phyloP scores from a whole-genome alignment of 1,284 basidiomycete species.

The Amylostereum areolatum region DNA sequence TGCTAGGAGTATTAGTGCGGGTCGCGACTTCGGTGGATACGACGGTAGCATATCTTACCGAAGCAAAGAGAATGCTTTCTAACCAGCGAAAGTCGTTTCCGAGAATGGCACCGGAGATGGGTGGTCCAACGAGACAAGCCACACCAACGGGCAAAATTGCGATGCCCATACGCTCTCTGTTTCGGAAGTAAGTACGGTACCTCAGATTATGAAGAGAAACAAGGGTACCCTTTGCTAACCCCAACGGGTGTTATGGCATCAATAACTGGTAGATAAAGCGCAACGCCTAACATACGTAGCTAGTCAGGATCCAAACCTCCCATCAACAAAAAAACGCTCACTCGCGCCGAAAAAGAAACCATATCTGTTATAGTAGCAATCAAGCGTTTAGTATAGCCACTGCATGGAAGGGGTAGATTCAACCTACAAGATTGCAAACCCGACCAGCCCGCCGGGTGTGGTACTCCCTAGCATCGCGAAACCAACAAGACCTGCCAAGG shows the following conservation, averaged over 20 bases:
- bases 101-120: constrained; percentile 12
- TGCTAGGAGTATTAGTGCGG: background rate
- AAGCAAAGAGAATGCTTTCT: constrained; percentile 9
- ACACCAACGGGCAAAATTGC: constrained; percentile 8
- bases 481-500: constrained; percentile 11
- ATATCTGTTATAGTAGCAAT: constrained; percentile 5
- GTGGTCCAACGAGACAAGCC: constrained; percentile 11
- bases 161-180: constrained; percentile 12
- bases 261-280: constrained; percentile 5
- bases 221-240: constrained; percentile 1
- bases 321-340: constrained; percentile 3
- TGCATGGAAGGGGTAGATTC: background rate
- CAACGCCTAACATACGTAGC: background rate
- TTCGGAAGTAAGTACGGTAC: background rate
- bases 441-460: constrained; percentile 17
- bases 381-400: background rate
- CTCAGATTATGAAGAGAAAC: too few species aligned
- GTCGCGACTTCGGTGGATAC: background rate
- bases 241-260: constrained; percentile 3
- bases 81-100: constrained; percentile 10
- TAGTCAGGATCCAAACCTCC: background rate
- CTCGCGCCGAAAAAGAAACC: constrained; percentile 21
- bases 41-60: constrained; percentile 4
- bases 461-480: constrained; percentile 20
- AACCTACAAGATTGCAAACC: constrained; percentile 16